Percentiles rank a stretch among this genome's conserved stretches.
Evolutionary conservation across 129 eudicot genomes (phyloP).

Genomic region (Apium graveolens): DNA sequence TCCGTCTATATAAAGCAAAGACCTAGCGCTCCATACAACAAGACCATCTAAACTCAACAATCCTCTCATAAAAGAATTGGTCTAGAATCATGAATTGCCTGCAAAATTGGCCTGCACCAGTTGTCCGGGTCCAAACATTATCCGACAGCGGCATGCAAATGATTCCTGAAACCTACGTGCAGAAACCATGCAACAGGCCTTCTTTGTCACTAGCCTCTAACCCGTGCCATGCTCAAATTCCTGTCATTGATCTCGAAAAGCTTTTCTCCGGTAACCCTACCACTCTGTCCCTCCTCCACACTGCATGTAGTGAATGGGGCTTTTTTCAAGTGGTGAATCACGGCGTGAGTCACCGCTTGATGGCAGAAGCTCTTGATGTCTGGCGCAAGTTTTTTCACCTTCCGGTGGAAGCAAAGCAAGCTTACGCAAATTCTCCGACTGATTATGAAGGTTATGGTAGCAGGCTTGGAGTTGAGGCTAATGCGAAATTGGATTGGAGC

Average conservation of each 20-base stretch:
- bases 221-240: background rate
- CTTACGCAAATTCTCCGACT: slow-evolving; percentile 43
- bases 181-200: slow-evolving; percentile 38
- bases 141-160: slow-evolving; percentile 48
- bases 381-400: slow-evolving; percentile 63
- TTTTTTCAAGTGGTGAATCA: slow-evolving; percentile 72
- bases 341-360: slow-evolving; percentile 47
- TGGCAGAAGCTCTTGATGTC: slow-evolving; percentile 29
- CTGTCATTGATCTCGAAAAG: slow-evolving; percentile 23
- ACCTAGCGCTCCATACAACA: background rate
- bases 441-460: slow-evolving; percentile 80
- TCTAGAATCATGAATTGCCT: slow-evolving; percentile 21
- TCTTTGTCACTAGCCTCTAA: background rate
- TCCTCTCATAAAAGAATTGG: background rate
- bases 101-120: slow-evolving; percentile 68
- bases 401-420: slow-evolving; percentile 47
- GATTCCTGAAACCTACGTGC: slow-evolving; percentile 53
- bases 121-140: slow-evolving; percentile 57
- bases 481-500: slow-evolving; percentile 62
- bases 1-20: background rate
- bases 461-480: slow-evolving; percentile 57
- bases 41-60: background rate
- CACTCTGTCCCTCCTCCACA: slow-evolving; percentile 20
- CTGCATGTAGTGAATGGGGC: slow-evolving; percentile 63
- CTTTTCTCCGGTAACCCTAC: slow-evolving; percentile 19